Conservation (phyloP, 2,329 filamentous ascomycete genomes). For the Cercospora sesami region DNA sequence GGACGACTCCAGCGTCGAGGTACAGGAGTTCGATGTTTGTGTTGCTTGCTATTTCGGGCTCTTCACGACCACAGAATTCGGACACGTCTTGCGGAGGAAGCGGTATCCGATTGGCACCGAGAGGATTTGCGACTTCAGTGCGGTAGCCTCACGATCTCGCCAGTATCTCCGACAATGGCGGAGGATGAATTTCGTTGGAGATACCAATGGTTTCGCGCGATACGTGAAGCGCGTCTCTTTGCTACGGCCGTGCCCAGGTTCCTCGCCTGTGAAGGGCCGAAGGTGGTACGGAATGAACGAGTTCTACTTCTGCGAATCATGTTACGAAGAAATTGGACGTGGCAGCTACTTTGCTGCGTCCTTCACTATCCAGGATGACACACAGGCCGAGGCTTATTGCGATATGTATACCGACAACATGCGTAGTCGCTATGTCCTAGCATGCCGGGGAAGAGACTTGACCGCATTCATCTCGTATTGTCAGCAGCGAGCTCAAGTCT, state of each 20-base stretch:
- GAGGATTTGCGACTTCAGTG: neutral
- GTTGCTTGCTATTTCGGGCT: neutral
- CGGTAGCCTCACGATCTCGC: neutral
- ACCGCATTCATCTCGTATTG: neutral
- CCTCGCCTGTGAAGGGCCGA: neutral
- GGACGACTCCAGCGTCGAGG: neutral
- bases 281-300: neutral
- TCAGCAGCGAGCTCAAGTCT: neutral
- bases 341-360: neutral
- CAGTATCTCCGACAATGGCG: neutral
- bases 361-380: neutral
- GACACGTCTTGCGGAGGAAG: neutral
- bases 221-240: neutral
- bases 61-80: neutral
- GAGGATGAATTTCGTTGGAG: neutral
- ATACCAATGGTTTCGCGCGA: neutral
- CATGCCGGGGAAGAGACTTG: neutral
- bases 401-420: neutral
- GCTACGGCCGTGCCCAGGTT: neutral
- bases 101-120: neutral
- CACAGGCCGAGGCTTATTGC: neutral
- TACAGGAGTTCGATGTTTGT: neutral
- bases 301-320: neutral
- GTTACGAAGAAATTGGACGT: neutral
- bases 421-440: neutral